phyloP scores from a whole-genome alignment of 2,329 filamentous ascomycete genomes.

The Periconia macrospinosa region DNA sequence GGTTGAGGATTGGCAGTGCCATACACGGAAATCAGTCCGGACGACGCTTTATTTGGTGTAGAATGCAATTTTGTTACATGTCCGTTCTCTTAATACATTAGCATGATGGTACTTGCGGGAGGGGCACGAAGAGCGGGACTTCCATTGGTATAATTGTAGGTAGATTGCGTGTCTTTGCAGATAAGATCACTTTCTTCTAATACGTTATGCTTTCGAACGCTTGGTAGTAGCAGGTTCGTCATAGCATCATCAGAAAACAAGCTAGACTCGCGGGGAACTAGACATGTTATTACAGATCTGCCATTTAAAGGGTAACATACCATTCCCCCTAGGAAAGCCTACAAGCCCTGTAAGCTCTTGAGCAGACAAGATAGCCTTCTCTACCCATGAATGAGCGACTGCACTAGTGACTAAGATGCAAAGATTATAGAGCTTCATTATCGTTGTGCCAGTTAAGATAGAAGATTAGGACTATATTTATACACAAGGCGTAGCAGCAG shows the following conservation, averaged over 20 bases:
- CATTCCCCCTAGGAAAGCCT: no score
- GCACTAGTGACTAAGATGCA: no score
- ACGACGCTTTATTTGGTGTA: background rate
- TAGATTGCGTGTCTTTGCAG: background rate
- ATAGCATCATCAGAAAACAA: background rate
- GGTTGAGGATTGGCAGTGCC: background rate
- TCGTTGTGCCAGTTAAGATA: no score
- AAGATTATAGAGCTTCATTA: no score
- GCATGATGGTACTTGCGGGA: background rate
- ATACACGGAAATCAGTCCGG: background rate
- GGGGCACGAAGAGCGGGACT: background rate
- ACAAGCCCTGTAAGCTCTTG: no score
- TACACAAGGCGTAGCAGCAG: no score
- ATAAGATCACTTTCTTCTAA: background rate
- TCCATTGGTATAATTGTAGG: background rate
- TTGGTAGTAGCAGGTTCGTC: background rate
- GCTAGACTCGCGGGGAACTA: background rate
- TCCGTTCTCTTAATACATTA: background rate
- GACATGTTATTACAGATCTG: no score
- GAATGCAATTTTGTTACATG: background rate
- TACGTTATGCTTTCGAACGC: background rate
- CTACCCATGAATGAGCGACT: background rate
- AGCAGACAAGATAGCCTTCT: background rate
- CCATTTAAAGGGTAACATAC: no score
- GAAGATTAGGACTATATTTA: no score